Evolutionary conservation across 352 stramenopile genomes (phyloP).

Genomic region (Phytophthora multivora): DNA sequence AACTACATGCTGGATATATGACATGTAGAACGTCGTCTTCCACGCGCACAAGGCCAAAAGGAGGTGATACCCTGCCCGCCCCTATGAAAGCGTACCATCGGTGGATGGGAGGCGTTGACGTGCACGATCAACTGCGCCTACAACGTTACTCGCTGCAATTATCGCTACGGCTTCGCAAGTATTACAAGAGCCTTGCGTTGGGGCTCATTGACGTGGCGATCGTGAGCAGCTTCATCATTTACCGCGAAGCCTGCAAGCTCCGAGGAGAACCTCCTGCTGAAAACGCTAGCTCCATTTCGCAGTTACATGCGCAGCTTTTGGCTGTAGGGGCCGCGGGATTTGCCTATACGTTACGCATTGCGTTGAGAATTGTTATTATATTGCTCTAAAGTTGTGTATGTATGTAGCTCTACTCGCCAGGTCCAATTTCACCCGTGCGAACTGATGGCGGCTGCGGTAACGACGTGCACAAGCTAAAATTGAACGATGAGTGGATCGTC

Average conservation of each 20-base stretch:
- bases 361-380: not conserved
- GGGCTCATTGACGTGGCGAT: not conserved
- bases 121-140: not conserved
- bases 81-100: not conserved
- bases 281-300: not conserved
- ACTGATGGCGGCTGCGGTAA: not conserved
- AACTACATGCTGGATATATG: not conserved
- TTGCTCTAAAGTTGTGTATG: too few species aligned
- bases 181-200: not conserved
- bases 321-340: not conserved
- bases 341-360: not conserved
- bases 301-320: not conserved
- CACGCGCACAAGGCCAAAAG: not conserved
- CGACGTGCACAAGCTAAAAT: too few species aligned
- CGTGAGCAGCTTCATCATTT: not conserved
- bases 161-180: not conserved
- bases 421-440: not conserved
- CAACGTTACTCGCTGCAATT: not conserved
- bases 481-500: not conserved
- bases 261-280: not conserved
- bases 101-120: not conserved
- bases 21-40: not conserved
- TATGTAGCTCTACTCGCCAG: too few species aligned
- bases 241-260: not conserved
- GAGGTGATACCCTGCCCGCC: not conserved